These are phyloP conservation scores for Pseudogymnoascus sp. DNA, from an alignment of 2,329 filamentous ascomycete genomes.

Conservation along the genomic window DNA sequence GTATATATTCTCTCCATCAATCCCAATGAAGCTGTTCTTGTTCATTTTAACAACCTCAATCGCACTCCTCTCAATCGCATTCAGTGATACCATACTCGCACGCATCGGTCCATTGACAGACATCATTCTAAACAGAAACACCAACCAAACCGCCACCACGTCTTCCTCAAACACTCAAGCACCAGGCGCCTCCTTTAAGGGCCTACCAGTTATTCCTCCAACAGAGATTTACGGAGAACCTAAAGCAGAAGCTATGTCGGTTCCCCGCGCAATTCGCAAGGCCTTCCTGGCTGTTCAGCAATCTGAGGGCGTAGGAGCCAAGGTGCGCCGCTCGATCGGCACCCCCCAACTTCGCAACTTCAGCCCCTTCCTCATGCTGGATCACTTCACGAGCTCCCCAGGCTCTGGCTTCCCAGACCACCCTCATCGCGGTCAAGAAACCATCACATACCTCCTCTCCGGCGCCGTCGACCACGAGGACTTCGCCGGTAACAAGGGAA, in stretches of 20 bases:
- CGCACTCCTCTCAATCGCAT: conserved; percentile 23
- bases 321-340: conserved; percentile 80
- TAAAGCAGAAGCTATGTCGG: conserved; percentile 46
- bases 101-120: conserved; percentile 11
- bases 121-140: conserved; percentile 13
- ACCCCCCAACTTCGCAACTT: conserved; percentile 77
- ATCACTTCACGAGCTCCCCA: conserved; percentile 75
- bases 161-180: conserved; percentile 7
- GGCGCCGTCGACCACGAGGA: conserved; percentile 89
- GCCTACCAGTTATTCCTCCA: conserved; percentile 18
- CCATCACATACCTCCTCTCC: conserved; percentile 80
- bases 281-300: conserved; percentile 80
- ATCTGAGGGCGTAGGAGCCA: conserved; percentile 78
- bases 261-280: conserved; percentile 69
- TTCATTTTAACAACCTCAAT: conserved; percentile 21
- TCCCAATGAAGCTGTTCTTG: conserved; percentile 23
- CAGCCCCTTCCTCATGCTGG: conserved; percentile 91
- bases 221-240: conserved; percentile 15
- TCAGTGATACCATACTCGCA: conserved; percentile 20
- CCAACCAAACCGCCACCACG: neutral
- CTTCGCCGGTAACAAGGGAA: conserved; percentile 78
- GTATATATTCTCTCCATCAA: neutral
- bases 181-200: conserved; percentile 12
- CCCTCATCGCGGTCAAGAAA: conserved; percentile 64
- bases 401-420: conserved; percentile 90